A percentile compares a stretch with the other conserved stretches of the same genome.
Evolutionary conservation across 2,329 filamentous ascomycete genomes (phyloP).

Genomic region (Samsoniella hepiali): DNA sequence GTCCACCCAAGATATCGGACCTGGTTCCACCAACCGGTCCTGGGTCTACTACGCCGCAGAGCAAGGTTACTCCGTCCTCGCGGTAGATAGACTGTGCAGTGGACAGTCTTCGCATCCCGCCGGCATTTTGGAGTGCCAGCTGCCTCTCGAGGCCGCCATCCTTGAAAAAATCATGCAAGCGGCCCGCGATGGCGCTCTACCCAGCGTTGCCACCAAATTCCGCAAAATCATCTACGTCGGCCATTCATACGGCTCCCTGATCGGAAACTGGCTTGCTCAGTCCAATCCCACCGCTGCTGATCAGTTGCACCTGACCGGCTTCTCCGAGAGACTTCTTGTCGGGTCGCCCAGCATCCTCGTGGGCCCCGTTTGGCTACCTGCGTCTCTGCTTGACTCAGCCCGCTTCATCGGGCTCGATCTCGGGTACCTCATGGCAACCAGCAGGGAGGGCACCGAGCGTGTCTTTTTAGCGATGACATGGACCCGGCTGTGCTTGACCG

Average conservation of each 20-base stretch:
- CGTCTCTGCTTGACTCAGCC: neutral
- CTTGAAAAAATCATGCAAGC: neutral
- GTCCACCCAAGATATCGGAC: neutral
- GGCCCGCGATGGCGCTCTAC: neutral
- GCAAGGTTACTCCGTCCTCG: conserved; percentile 16
- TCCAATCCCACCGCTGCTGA: neutral
- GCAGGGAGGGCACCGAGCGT: neutral
- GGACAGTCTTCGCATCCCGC: neutral
- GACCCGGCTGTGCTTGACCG: neutral
- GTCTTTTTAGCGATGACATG: neutral
- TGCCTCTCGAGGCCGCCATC: conserved; percentile 2
- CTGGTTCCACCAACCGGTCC: conserved; percentile 2
- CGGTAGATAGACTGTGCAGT: conserved; percentile 17
- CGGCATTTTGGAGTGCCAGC: conserved; percentile 5
- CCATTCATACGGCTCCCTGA: conserved; percentile 14
- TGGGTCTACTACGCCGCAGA: conserved; percentile 11
- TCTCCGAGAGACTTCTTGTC: neutral
- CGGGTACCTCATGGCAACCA: neutral
- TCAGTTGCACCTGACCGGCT: conserved; percentile 5
- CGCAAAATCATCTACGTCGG: conserved; percentile 15
- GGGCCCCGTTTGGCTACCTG: neutral
- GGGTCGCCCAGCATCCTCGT: neutral
- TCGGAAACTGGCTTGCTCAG: neutral
- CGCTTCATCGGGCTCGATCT: neutral
- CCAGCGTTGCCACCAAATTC: neutral